Evolutionary conservation across 306 rosid genomes (phyloP).

Genomic region (Prinsepia uniflora): DNA sequence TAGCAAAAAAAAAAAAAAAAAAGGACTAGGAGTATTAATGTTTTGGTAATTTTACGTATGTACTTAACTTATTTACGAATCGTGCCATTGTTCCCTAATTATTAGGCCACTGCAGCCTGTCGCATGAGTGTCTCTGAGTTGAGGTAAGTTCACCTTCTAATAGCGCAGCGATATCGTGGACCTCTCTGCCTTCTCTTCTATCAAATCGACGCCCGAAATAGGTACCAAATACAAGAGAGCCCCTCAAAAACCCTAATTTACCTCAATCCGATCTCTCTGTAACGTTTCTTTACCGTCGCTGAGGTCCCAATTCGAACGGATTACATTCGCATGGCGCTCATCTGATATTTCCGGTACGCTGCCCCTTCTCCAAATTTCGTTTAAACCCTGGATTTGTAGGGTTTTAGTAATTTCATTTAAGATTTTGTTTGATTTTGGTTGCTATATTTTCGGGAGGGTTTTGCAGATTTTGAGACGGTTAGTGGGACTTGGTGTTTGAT

Average conservation of each 20-base stretch:
- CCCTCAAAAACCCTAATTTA: conserved; percentile 41
- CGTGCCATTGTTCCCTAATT: conserved; percentile 29
- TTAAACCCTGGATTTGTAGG: conserved; percentile 16
- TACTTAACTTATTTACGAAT: conserved; percentile 34
- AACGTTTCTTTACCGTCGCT: background rate
- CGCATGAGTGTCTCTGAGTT: background rate
- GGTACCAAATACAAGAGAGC: background rate
- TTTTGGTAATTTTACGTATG: background rate
- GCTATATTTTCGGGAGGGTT: background rate
- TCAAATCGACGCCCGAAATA: conserved; percentile 8
- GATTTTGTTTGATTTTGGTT: background rate
- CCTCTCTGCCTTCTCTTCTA: conserved; percentile 28
- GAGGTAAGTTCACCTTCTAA: conserved; percentile 34
- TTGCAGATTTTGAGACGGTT: conserved; percentile 31
- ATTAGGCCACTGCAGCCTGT: background rate
- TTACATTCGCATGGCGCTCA: conserved; percentile 24
- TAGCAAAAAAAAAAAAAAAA: no score
- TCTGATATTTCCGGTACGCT: conserved; percentile 35
- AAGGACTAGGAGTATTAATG: background rate
- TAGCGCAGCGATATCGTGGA: conserved; percentile 35
- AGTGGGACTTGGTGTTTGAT: background rate
- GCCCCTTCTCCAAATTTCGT: conserved; percentile 2
- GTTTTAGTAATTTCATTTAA: background rate
- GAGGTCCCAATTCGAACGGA: background rate
- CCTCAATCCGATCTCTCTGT: conserved; percentile 16